phyloP scores from a whole-genome alignment of 176 grass and related monocot species.

The Carex pumila region DNA sequence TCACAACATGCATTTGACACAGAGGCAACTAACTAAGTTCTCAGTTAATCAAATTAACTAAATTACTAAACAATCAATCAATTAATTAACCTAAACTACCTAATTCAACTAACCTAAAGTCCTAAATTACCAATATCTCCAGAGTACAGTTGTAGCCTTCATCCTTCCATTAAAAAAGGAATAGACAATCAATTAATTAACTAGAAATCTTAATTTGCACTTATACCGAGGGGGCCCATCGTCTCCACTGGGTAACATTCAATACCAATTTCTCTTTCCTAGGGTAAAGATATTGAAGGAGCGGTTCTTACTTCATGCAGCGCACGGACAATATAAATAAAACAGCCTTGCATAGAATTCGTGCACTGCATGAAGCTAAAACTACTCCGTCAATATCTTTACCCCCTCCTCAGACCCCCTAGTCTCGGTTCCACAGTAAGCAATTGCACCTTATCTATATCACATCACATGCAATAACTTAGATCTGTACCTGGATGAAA shows the following conservation, averaged over 20 bases:
- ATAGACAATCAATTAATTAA: not conserved
- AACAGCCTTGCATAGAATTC: too few species aligned
- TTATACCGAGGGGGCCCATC: not conserved
- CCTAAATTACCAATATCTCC: not conserved
- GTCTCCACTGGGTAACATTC: not conserved
- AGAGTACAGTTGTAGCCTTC: not conserved
- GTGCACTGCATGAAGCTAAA: too few species aligned
- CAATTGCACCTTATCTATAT: not conserved
- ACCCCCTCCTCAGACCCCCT: not conserved
- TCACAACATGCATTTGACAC: not conserved
- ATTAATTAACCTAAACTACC: not conserved
- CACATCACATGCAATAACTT: not conserved
- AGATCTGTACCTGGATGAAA: not conserved
- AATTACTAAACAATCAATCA: not conserved
- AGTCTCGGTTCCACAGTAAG: not conserved
- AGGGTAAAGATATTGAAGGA: too few species aligned
- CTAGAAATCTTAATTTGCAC: not conserved
- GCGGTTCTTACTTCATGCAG: too few species aligned
- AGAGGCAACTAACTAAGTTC: not conserved
- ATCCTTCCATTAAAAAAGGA: too few species aligned
- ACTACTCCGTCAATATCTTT: too few species aligned
- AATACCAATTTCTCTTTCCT: not conserved
- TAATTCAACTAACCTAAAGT: not conserved
- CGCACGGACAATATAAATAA: too few species aligned
- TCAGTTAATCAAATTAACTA: not conserved